Base-by-base conservation (phyloP, 345 rosid species). In the Moringa oleifera region DNA sequence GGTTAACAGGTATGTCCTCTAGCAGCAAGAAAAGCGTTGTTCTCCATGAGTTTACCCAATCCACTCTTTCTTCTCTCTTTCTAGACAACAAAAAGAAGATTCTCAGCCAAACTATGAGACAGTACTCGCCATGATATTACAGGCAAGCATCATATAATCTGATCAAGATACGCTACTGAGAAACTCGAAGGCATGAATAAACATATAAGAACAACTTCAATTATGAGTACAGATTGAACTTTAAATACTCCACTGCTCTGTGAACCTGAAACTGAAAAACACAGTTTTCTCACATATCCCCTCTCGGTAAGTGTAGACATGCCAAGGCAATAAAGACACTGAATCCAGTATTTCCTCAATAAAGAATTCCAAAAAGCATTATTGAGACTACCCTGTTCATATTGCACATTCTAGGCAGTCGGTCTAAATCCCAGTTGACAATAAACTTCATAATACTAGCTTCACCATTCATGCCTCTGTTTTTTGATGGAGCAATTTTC, bases 1-100 rank as follows among this genome's bases (percentile, higher is more conserved):
- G 71, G 58, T 75, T 69, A 66, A 67, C n/a, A 0, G 94, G 98
- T 68, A 93, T 76, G 68, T 85, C 96, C 24, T 78, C 83, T 7
- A 93, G 86, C 63, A 89, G 71, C 0, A 75, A 71, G 75, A 81
- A 84, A 25, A 93, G 87, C 6, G 95, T 81, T 58, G 52, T 55
- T 78, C 78, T 83, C 98, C 98, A 93, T 25, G 98, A 89, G 2
- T 45, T 69, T 50, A 57, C 77, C 98, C 94, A 89, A 51, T 87
- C 91, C 74, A 84, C 74, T 58, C 70, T 68, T 55, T 85, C 91
- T 71, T 78, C 87, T 49, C 47, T 86, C 95, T 87, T 66, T 79
- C 97, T 89, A 92, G 84, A 79, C 85, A 77, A 71, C 61, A 79
- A 69, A 71, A 83, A 76, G 25, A 71, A 73, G 65, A 51, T 18